Evolutionary conservation across 1,284 basidiomycete species (phyloP).

Genomic region (Spongiforma sp.): DNA sequence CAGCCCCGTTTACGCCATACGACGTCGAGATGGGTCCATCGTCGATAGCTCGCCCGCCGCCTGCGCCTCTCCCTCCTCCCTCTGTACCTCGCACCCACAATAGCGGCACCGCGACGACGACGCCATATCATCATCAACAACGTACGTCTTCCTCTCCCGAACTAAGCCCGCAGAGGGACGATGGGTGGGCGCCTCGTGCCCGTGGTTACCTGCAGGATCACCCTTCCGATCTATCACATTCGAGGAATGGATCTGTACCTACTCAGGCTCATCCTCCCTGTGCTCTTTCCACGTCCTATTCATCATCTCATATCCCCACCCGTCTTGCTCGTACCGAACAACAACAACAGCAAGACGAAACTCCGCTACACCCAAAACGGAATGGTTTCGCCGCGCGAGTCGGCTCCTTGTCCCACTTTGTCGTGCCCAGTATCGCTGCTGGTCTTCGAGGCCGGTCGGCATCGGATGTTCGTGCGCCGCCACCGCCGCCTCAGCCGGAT

Average conservation of each 20-base stretch:
- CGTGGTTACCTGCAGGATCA: slow-evolving; percentile 22
- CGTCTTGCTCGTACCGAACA: slow-evolving; percentile 2
- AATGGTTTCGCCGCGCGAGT: slow-evolving; percentile 20
- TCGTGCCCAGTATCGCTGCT: no score
- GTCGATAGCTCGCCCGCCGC: slow-evolving; percentile 6
- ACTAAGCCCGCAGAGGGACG: slow-evolving; percentile 27
- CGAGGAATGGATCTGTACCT: not conserved
- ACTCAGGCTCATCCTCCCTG: no score
- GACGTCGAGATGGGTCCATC: no score
- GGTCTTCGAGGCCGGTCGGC: slow-evolving; percentile 29
- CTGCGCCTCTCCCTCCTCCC: slow-evolving; percentile 5
- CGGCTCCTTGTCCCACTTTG: no score
- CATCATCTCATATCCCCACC: slow-evolving; percentile 14
- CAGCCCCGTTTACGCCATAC: no score
- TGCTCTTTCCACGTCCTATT: no score
- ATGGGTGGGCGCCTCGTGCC: slow-evolving; percentile 28
- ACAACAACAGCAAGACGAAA: slow-evolving; percentile 13
- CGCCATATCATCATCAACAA: slow-evolving; percentile 26
- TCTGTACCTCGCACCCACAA: slow-evolving; percentile 8
- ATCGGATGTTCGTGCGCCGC: slow-evolving; percentile 29
- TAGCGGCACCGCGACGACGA: slow-evolving; percentile 4
- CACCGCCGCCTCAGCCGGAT: slow-evolving; percentile 29
- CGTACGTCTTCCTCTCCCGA: slow-evolving; percentile 33
- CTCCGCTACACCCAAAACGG: slow-evolving; percentile 13
- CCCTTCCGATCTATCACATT: slow-evolving; percentile 11